Evolutionary conservation across 345 rosid species (phyloP).

Genomic region (Raphanus sativus): DNA sequence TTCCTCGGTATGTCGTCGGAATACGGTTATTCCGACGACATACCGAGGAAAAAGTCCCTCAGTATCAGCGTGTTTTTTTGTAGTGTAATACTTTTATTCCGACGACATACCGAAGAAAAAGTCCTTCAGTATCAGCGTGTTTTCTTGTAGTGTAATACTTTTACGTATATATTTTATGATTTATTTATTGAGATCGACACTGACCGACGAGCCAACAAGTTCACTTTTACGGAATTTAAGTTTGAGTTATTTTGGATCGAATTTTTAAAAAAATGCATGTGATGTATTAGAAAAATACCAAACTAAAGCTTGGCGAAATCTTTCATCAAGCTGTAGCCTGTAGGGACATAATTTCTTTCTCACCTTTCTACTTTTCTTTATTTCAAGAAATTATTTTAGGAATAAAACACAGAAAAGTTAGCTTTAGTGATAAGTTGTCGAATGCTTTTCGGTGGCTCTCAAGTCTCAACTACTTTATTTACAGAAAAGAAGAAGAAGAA

Average conservation of each 20-base stretch:
- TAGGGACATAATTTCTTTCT: slow-evolving; percentile 20
- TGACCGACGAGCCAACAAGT: slow-evolving; percentile 20
- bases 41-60: no score
- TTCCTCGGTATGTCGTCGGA: no score
- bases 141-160: no score
- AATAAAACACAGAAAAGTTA: slow-evolving; percentile 13
- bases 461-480: slow-evolving; percentile 49
- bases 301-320: slow-evolving; percentile 15
- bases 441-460: slow-evolving; percentile 96
- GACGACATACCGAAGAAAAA: no score
- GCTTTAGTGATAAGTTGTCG: slow-evolving; percentile 82
- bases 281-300: slow-evolving; percentile 2
- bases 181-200: slow-evolving; percentile 7
- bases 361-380: slow-evolving; percentile 22
- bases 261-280: slow-evolving; percentile 15
- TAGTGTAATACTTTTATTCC: no score
- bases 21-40: no score
- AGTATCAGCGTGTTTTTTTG: no score
- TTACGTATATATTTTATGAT: no score
- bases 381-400: slow-evolving; percentile 5
- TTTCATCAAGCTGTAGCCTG: slow-evolving; percentile 15
- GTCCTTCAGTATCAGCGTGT: no score
- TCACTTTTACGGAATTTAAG: slow-evolving; percentile 17
- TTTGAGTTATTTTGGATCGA: neutral
- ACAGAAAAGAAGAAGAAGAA: slow-evolving; percentile 7